Base-by-base conservation (phyloP, 2,329 filamentous ascomycete species). In the Xylaria sp. region DNA sequence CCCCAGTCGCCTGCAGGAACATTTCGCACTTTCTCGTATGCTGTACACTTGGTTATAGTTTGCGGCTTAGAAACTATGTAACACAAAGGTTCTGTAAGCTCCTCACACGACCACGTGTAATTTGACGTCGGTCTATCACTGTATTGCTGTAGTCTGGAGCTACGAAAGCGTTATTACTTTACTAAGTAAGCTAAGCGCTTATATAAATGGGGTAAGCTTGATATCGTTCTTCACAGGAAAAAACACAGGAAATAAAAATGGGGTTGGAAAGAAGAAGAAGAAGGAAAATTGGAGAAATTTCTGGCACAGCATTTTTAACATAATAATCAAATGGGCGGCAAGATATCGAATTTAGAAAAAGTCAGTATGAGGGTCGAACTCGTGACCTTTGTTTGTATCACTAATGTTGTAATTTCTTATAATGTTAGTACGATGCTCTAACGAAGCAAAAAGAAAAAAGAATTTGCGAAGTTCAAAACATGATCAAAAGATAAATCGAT, bases 341-440 rank as follows among this genome's bases (percentile, higher is more conserved):
- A 17, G 13, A 40, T 1, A 17, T 40, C 4, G 2, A 4, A 40
- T 13, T 40, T 40, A 4, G 4, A 40, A 15, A 40, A 40, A 4
- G 36, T 54, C 28, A 54, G 28, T 36, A 56, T 56, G 53, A 23
- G 53, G 53, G 33, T 56, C 17, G 53, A 56, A 56, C 31, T 56
- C 51, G 36, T 56, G 53, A 56, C 31, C n/a, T 23, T 23, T 23
- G 23, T 23, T 23, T 23, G 23, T 23, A 23, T 23, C 23, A 54
- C 31, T 3, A 23, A 36, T 36, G 6, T 54, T 23, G 36, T 4
- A 36, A 54, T 36, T 23, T 33, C 51, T 54, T 13, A 54, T 54
- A 23, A 57, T 40, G 20, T 56, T 56, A 40, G 33, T 57, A 57
- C 31, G 53, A 40, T 36, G 33, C 53, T 57, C 33, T 57, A 57